Evolutionary conservation across 139 green algal genomes (phyloP), one percentile per base, ranked within the genome.

Genomic region (Desmodesmus armatus): DNA sequence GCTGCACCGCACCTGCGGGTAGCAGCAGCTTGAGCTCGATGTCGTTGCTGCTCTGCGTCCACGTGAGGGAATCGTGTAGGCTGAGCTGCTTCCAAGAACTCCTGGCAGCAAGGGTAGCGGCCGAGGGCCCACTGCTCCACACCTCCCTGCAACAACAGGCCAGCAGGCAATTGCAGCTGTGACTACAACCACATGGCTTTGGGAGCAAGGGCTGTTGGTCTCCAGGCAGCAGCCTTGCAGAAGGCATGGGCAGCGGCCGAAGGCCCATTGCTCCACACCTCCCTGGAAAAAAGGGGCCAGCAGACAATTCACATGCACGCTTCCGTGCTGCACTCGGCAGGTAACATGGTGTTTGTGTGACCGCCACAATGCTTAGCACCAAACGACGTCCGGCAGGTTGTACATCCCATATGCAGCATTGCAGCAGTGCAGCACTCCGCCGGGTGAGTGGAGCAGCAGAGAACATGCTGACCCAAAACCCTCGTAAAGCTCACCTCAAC

Each of bases 11-110:
- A 89, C 86, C 86, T 84, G 80, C 51, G 1, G 86, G 86, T 35
- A 90, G 65, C 33, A n/a, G 17, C 7, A 90, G 23, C 9, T 39
- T 81, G 6, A 88, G 76, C 44, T 80, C 74, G 35, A 90, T 44
- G 53, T 90, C 87, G 0, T 27, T 78, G 27, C 51, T 83, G 75
- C 66, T 90, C 67, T 90, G 87, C 9, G 23, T 82, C 87, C 87
- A 90, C 0, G 4, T 67, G 23, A 90, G 29, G 7, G 78, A 37
- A n/a, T 87, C 27, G 21, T 47, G 15, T 58, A 90, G 69, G 37
- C 75, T 74, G 67, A 80, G 23, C 31, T 51, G 67, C 27, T 71
- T 39, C 87, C 87, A 90, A 3, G 67, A 35, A 0, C 63, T 58
- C 29, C 82, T 66, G 21, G 82, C 75, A 58, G 58, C 35, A 11